phyloP scores from a whole-genome alignment of 129 eudicot genomes.

The Pseudognaphalium luteoalbum region DNA sequence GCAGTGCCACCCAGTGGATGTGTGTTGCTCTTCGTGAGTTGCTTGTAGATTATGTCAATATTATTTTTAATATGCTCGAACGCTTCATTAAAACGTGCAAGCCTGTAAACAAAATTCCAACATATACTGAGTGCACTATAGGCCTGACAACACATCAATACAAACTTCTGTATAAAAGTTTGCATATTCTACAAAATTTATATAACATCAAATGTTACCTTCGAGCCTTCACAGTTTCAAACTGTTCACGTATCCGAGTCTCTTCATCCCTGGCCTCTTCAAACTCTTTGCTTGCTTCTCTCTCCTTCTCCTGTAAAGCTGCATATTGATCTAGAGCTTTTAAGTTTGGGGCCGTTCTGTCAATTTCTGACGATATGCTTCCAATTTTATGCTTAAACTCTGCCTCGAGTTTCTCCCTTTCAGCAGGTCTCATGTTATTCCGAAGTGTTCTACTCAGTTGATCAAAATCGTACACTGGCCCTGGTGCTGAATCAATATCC shows the following conservation, averaged over 20 bases:
- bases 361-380: conserved; percentile 72
- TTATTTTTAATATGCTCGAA: conserved; percentile 73
- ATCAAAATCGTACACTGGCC: conserved; percentile 72
- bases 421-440: conserved; percentile 62
- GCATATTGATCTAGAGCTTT: conserved; percentile 95
- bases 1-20: conserved; percentile 96
- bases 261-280: conserved; percentile 91
- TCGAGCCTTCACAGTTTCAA: conserved; percentile 56
- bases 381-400: conserved; percentile 82
- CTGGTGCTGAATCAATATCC: conserved; percentile 65
- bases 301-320: conserved; percentile 79
- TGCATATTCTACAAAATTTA: neutral
- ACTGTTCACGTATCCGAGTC: conserved; percentile 58
- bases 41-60: conserved; percentile 92
- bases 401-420: conserved; percentile 79
- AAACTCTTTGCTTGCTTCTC: conserved; percentile 63
- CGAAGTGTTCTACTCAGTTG: conserved; percentile 65
- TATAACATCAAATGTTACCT: conserved; percentile 48
- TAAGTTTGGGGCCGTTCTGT: conserved; percentile 89
- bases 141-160: neutral
- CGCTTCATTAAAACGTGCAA: conserved; percentile 73
- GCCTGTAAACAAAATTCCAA: conserved; percentile 42
- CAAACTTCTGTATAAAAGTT: neutral
- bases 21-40: conserved; percentile 79
- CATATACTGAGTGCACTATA: conserved; percentile 1